These are phyloP conservation scores for Rubia tinctorum DNA, from an alignment of 305 asterid species.

Conservation along the genomic window DNA sequence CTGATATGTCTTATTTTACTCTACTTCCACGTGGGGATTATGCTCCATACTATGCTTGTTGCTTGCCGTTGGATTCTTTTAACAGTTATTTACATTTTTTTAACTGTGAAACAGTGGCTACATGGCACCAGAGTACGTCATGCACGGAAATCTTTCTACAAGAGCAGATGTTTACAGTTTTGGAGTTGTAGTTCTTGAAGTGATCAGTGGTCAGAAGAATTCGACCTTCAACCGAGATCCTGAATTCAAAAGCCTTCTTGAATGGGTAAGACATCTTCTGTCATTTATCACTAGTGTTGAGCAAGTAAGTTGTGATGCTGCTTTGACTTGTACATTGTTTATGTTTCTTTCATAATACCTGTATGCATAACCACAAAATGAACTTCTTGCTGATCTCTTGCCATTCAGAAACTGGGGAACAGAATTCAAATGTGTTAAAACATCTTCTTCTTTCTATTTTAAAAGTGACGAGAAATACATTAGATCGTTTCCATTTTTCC, in stretches of 20 bases:
- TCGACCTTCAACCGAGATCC: conserved; percentile 65
- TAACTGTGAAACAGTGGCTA: conserved; percentile 70
- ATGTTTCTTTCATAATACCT: not conserved
- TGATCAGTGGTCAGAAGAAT: conserved; percentile 86
- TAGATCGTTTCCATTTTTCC: not conserved
- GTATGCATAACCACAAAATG: not conserved
- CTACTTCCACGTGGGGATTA: not conserved
- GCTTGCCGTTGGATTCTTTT: conserved; percentile 8
- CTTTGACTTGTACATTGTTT: not conserved
- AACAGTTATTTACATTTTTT: conserved; percentile 1
- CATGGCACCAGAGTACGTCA: conserved; percentile 97
- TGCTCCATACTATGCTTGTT: not conserved
- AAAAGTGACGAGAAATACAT: not conserved
- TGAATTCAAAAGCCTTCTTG: conserved; percentile 60
- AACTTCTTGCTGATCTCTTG: not conserved
- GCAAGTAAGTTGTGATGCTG: conserved; percentile 5
- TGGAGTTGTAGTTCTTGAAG: conserved; percentile 92
- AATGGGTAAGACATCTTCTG: conserved; percentile 65
- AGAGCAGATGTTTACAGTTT: conserved; percentile 91
- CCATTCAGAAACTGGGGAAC: not conserved
- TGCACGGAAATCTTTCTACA: conserved; percentile 68
- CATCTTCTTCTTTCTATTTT: not conserved
- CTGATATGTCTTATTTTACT: not conserved
- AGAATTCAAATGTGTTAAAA: not conserved
- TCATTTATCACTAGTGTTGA: not conserved